These are phyloP conservation scores for Rhodotorula graminis DNA, from an alignment of 768 basidiomycete genomes.

Conservation along the genomic window DNA sequence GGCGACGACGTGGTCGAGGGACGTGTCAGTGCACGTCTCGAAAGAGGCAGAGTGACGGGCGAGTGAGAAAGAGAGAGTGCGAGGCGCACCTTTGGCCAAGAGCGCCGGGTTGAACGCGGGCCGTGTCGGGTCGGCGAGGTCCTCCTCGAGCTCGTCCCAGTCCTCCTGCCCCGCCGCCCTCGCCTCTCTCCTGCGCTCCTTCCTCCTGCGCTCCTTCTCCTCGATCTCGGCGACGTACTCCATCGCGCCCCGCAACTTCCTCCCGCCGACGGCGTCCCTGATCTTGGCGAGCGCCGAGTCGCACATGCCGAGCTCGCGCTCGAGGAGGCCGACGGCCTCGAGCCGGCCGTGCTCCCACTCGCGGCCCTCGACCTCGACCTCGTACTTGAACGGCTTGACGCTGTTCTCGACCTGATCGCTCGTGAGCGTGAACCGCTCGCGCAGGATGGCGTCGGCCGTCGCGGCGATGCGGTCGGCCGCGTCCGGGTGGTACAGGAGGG, in stretches of 20 bases:
- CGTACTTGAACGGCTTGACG: slow-evolving; percentile 99
- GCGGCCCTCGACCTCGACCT: slow-evolving; percentile 83
- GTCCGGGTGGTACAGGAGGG: slow-evolving; percentile 82
- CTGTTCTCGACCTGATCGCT: slow-evolving; percentile 98
- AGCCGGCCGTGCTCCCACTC: slow-evolving; percentile 87
- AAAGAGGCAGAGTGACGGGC: too few species aligned
- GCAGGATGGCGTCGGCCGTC: slow-evolving; percentile 85
- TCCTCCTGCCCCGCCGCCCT: slow-evolving; percentile 38
- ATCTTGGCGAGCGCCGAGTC: slow-evolving; percentile 83
- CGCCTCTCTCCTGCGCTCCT: slow-evolving; percentile 33
- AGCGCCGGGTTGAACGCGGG: slow-evolving; percentile 81
- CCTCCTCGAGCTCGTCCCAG: slow-evolving; percentile 48
- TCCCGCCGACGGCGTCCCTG: slow-evolving; percentile 78
- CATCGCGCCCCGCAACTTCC: slow-evolving; percentile 71
- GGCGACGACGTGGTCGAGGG: slow-evolving; percentile 19
- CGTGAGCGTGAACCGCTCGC: slow-evolving; percentile 89
- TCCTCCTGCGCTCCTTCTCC: slow-evolving; percentile 53
- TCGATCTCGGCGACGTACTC: slow-evolving; percentile 76
- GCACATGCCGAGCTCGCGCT: slow-evolving; percentile 76
- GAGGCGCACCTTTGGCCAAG: slow-evolving; percentile 78
- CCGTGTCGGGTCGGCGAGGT: slow-evolving; percentile 55
- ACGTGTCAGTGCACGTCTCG: too few species aligned
- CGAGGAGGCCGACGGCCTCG: slow-evolving; percentile 69
- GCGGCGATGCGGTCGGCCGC: slow-evolving; percentile 84
- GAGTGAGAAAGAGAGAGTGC: too few species aligned